Base-by-base conservation (phyloP, 805 yeast genomes). In the Pichia scutulata region DNA sequence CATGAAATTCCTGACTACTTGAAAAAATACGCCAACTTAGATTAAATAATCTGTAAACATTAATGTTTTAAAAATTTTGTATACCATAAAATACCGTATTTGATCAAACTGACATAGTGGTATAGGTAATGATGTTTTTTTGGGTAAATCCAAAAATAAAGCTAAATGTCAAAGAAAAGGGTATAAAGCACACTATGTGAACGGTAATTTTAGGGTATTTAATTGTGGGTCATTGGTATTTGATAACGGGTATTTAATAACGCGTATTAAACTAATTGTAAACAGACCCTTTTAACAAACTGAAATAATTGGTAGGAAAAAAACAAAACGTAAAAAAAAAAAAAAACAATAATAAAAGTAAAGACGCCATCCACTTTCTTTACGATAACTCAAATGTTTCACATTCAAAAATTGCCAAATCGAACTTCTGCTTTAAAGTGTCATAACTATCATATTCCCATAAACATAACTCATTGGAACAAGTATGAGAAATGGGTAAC, bases 401-500 rank as follows among this genome's bases (percentile, higher is more conserved):
- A 54, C 89, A 82, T 62, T 85, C 95, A 43, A 75, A 69, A 19
- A 92, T 76, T 0, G 97, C 96, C 55, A 74, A 61, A n/a, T 69
- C 62, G 51, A 92, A 65, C 65, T 87, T 90, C 1, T 61, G 48
- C 42, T 68, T 64, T 48, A 93, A 68, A 54, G 77, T 79, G n/a
- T 75, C 78, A 52, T 71, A 70, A 7, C 77, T 62, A 14, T 67
- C 57, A 64, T 92, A 92, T 37, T 81, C 81, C 65, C 81, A 85
- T 7, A 93, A 57, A 49, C 92, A 84, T 23, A 92, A 63, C 69
- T 92, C 96, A 62, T 92, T 93, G 70, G 93, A 92, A 59, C 99
- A 92, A 0, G 98, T 93, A 62, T 92, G 98, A 0, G 97, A 89
- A 16, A 84, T 70, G 0, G 98, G 98, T 18, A 90, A 67, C 44